Conservation (phyloP, 1,284 basidiomycete species). For the Apiotrichum porosum region DNA sequence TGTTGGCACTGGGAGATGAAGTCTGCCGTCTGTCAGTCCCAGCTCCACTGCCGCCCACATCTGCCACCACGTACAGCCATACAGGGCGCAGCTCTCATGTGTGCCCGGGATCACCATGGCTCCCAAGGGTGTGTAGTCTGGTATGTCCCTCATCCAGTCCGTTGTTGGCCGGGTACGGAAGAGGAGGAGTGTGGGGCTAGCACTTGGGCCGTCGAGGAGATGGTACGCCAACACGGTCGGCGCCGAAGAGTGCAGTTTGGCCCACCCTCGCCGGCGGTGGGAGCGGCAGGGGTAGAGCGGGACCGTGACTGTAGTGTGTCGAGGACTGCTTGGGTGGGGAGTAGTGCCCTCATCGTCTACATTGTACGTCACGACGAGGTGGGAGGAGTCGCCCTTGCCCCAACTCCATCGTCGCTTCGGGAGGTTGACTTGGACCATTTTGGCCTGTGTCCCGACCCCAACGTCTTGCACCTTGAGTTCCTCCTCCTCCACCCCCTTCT, state of each 20-base stretch:
- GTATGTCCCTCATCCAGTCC: slow-evolving; percentile 49
- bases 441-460: no score
- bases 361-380: no score
- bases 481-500: no score
- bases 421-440: no score
- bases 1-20: slow-evolving; percentile 48
- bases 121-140: slow-evolving; percentile 62
- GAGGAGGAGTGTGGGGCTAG: slow-evolving; percentile 16
- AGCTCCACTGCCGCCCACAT: not conserved
- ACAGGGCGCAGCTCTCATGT: slow-evolving; percentile 41
- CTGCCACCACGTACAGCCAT: slow-evolving; percentile 27
- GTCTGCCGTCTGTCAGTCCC: slow-evolving; percentile 10
- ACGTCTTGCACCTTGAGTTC: no score
- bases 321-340: no score
- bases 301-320: no score
- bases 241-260: not conserved
- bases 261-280: slow-evolving; percentile 13
- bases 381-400: no score
- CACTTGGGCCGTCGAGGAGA: slow-evolving; percentile 2
- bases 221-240: slow-evolving; percentile 6
- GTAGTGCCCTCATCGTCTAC: no score
- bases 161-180: slow-evolving; percentile 15
- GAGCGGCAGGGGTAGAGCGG: no score
- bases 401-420: no score
- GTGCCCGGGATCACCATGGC: slow-evolving; percentile 68